A percentile compares a stretch with the other conserved stretches of the same genome.
Evolutionary conservation across 2,329 filamentous ascomycete genomes (phyloP).

Genomic region (Phaeosphaeria sp.): DNA sequence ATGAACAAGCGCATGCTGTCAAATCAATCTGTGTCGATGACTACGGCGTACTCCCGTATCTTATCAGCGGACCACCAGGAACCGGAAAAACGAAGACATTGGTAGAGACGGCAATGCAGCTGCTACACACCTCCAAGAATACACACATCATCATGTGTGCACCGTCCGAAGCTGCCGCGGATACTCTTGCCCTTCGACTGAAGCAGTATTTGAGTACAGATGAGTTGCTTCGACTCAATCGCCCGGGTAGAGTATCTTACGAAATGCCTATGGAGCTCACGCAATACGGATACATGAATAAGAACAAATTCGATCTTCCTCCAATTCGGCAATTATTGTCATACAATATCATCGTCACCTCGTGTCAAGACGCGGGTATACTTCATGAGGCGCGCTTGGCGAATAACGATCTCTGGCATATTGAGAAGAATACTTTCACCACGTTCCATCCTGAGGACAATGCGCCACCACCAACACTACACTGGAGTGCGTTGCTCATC

Average conservation of each 20-base stretch:
- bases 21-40: slow-evolving; percentile 49
- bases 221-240: slow-evolving; percentile 53
- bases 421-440: slow-evolving; percentile 43
- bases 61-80: slow-evolving; percentile 59
- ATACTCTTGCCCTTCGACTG: slow-evolving; percentile 52
- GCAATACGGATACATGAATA: slow-evolving; percentile 48
- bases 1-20: slow-evolving; percentile 56
- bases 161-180: slow-evolving; percentile 56
- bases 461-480: slow-evolving; percentile 24
- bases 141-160: slow-evolving; percentile 53
- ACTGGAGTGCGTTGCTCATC: slow-evolving; percentile 54
- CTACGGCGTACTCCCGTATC: slow-evolving; percentile 55
- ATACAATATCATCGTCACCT: slow-evolving; percentile 53
- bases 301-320: slow-evolving; percentile 52
- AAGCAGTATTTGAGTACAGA: slow-evolving; percentile 42
- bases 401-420: slow-evolving; percentile 49
- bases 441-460: slow-evolving; percentile 37
- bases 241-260: slow-evolving; percentile 48
- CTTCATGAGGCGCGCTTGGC: slow-evolving; percentile 52
- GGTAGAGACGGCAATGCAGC: slow-evolving; percentile 52
- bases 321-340: slow-evolving; percentile 48
- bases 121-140: slow-evolving; percentile 27
- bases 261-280: slow-evolving; percentile 52
- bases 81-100: slow-evolving; percentile 61
- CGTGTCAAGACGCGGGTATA: slow-evolving; percentile 51